Base-by-base conservation (phyloP, 805 yeast genomes). In the Candida tallmaniae region DNA sequence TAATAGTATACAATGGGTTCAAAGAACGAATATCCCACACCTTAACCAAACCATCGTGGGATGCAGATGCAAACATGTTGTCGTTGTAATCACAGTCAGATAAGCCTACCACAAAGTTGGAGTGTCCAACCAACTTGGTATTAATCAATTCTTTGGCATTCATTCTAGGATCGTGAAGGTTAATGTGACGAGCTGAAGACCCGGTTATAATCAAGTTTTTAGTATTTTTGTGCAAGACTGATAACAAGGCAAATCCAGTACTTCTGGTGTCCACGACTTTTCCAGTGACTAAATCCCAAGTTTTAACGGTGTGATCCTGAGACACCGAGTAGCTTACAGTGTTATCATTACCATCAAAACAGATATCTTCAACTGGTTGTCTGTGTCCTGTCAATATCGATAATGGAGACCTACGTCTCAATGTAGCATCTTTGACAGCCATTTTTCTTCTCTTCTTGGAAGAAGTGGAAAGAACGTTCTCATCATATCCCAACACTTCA, bases 151-250 rank as follows among this genome's bases (percentile, higher is more conserved):
- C 81, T 11, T 78, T 71, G 25, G 81, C 73, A 5, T 75, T 67
- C 2, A 81, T 70, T 55, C 98, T 76, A 29, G 97, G 97, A 57
- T 93, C 98, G 52, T 87, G 95, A 41, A 93, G 68, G 35, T 88
- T 81, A 44, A 93, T 89, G 60, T 93, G 97, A 60, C 98, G 82
- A n/a, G 97, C 97, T 9, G 96, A 82, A 1, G 97, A 87, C n/a
- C 98, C 98, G 38, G 90, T 77, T 6, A 89, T 95, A 20, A 93
- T 62, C 36, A 93, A 65, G 42, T 84, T 76, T 34, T 80, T 64
- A 32, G 74, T 68, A 5, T 84, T 76, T 41, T 93, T 66, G 46
- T 80, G 80, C 20, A 79, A 68, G 19, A 89, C 60, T 0, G 96
- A 84, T 29, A 89, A 70, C 43, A 93, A 69, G 8, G 97, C 81